These are phyloP conservation scores for Phytophthora pistaciae DNA, from an alignment of 352 stramenopile genomes.

Conservation along the genomic window DNA sequence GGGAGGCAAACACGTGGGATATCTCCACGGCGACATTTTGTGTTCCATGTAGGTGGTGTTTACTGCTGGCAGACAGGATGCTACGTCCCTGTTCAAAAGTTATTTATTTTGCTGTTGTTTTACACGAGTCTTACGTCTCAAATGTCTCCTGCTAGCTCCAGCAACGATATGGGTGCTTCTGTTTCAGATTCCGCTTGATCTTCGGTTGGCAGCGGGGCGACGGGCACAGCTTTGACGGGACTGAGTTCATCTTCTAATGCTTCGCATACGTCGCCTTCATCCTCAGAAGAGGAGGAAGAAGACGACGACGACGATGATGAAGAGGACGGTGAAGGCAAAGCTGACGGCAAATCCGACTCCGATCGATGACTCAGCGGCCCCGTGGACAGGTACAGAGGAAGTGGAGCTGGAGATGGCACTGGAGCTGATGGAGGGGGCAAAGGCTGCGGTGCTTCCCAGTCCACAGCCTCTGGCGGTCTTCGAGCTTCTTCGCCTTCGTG, in stretches of 20 bases:
- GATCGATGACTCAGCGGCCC: conserved; percentile 9
- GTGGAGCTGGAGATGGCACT: conserved; percentile 31
- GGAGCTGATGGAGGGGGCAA: conserved; percentile 55
- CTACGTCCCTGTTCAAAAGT: conserved; percentile 12
- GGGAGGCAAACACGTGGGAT: conserved; percentile 73
- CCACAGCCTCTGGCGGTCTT: conserved; percentile 18
- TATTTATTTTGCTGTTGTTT: conserved; percentile 31
- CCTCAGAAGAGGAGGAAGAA: conserved; percentile 40
- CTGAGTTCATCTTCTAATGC: conserved; percentile 27
- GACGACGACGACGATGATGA: conserved; percentile 47
- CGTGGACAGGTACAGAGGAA: conserved; percentile 51
- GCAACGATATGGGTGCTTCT: conserved; percentile 51
- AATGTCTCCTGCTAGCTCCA: conserved; percentile 53
- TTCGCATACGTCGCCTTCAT: conserved; percentile 29
- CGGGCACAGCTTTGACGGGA: conserved; percentile 10
- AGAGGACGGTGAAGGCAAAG: conserved; percentile 23
- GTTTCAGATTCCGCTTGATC: conserved; percentile 12
- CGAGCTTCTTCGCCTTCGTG: neutral
- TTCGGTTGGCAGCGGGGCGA: neutral
- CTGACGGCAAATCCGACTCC: conserved; percentile 27
- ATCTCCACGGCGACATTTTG: conserved; percentile 58
- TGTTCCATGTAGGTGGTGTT: conserved; percentile 44
- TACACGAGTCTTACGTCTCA: conserved; percentile 1
- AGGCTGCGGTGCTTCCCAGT: conserved; percentile 52
- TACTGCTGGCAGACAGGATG: conserved; percentile 1